phyloP scores from a whole-genome alignment of 371 early-diverging fungal genomes.

The Nosema muscidifuracis region DNA sequence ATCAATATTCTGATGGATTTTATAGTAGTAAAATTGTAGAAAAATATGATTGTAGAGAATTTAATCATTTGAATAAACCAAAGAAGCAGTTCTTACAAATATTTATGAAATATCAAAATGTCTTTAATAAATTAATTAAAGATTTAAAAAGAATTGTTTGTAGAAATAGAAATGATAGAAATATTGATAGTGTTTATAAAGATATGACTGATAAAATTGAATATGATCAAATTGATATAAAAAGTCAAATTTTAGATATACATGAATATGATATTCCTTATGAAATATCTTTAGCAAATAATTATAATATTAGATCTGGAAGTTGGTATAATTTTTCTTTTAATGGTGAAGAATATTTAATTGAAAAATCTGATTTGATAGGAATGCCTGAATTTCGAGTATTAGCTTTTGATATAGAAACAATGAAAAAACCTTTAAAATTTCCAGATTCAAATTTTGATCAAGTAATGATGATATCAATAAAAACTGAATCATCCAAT shows the following conservation, averaged over 20 bases:
- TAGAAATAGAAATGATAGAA: constrained; percentile 23
- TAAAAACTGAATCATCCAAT: constrained; percentile 66
- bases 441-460: constrained; percentile 88
- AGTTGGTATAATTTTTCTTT: constrained; percentile 56
- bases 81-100: constrained; percentile 46
- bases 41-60: constrained; percentile 44
- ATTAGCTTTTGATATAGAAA: constrained; percentile 96
- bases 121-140: constrained; percentile 22
- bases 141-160: constrained; percentile 47
- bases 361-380: constrained; percentile 64
- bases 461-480: constrained; percentile 97
- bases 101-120: constrained; percentile 38
- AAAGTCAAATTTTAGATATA: constrained; percentile 21
- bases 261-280: constrained; percentile 59
- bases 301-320: constrained; percentile 54
- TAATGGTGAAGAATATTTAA: constrained; percentile 48
- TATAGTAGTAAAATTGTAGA: constrained; percentile 25
- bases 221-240: neutral
- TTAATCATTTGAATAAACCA: constrained; percentile 52
- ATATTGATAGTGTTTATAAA: neutral
- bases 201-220: neutral
- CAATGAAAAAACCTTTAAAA: constrained; percentile 90
- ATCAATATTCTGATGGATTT: constrained; percentile 42
- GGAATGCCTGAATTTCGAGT: constrained; percentile 75
- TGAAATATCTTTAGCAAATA: constrained; percentile 37